These are phyloP conservation scores for Urtica urens DNA, from an alignment of 306 rosid genomes.

Conservation along the genomic window DNA sequence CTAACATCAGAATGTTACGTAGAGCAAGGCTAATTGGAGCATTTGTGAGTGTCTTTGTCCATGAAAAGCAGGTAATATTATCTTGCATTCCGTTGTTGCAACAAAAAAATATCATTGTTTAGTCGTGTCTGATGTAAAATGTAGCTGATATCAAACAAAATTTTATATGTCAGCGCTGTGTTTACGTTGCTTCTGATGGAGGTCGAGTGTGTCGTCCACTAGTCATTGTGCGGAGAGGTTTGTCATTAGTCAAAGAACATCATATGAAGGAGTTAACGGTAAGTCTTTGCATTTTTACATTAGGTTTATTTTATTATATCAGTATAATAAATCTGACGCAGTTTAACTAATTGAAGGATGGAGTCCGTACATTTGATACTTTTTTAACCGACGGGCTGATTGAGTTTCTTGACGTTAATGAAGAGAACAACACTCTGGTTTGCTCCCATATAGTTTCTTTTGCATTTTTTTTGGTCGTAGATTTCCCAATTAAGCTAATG, in stretches of 20 bases:
- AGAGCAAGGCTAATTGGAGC: constrained; percentile 85
- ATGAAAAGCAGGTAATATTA: constrained; percentile 69
- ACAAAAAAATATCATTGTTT: neutral
- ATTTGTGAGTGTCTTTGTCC: constrained; percentile 72
- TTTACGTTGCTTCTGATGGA: constrained; percentile 92
- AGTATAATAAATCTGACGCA: too few relatives aligned
- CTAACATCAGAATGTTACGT: constrained; percentile 62
- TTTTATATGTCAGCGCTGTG: constrained; percentile 55
- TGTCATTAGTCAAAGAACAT: constrained; percentile 67
- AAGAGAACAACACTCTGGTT: constrained; percentile 92
- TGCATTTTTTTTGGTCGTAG: constrained; percentile 11
- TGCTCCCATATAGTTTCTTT: constrained; percentile 20
- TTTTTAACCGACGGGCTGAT: constrained; percentile 79
- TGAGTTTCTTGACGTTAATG: constrained; percentile 95
- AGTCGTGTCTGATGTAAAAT: neutral
- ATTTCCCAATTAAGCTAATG: constrained; percentile 4
- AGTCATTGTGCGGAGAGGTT: constrained; percentile 84
- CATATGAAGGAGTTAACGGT: constrained; percentile 90
- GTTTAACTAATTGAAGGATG: constrained; percentile 48
- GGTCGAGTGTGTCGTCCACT: constrained; percentile 98
- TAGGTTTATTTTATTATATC: too few relatives aligned
- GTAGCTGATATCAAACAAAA: too few relatives aligned
- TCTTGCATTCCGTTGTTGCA: neutral
- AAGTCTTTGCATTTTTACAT: constrained; percentile 13
- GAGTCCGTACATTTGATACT: constrained; percentile 69